These are phyloP conservation scores for Carex parvula DNA, from an alignment of 176 grass and related monocot species.

Conservation along the genomic window DNA sequence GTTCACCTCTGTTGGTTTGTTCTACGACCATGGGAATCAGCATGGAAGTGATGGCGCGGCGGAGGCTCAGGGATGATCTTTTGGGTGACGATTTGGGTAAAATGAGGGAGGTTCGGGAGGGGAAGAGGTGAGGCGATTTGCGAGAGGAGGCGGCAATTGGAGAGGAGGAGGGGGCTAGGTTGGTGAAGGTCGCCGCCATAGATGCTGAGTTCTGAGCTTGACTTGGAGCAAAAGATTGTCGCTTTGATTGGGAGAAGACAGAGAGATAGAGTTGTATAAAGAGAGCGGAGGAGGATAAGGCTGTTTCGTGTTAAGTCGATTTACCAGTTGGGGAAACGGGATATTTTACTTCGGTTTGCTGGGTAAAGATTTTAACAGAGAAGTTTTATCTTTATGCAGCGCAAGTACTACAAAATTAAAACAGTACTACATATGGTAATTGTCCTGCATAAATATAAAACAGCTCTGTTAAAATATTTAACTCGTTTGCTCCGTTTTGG, in stretches of 20 bases:
- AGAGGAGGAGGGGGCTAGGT: conserved; percentile 7
- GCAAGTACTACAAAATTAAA: no score
- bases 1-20: conserved; percentile 79
- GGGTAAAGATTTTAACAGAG: no score
- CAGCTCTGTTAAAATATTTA: no score
- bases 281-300: conserved; percentile 10
- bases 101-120: conserved; percentile 24
- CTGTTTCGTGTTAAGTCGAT: conserved; percentile 19
- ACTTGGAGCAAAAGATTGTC: conserved; percentile 1
- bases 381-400: no score
- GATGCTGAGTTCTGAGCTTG: neutral
- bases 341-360: conserved; percentile 10
- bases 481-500: no score
- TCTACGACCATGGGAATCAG: conserved; percentile 89
- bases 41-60: neutral
- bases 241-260: neutral
- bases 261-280: neutral
- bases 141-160: conserved; percentile 11
- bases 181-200: conserved; percentile 22
- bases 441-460: no score
- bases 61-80: conserved; percentile 20
- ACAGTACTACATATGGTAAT: no score
- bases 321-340: conserved; percentile 15
- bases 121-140: conserved; percentile 21
- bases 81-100: conserved; percentile 31